phyloP scores from a whole-genome alignment of 495 filamentous ascomycete species.

The Penicillium egyptiacum region DNA sequence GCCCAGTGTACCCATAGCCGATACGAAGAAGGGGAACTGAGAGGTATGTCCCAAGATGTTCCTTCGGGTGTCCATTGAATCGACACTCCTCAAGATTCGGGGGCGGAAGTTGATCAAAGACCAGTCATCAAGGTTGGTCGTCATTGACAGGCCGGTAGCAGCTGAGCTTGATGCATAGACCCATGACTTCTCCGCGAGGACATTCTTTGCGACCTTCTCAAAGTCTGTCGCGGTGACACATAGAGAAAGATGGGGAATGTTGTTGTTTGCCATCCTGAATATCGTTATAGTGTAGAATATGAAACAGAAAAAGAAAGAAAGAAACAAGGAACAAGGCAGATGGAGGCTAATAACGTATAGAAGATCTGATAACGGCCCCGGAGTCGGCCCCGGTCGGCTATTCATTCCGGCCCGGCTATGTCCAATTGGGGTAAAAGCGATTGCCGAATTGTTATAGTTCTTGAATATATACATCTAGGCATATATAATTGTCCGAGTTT shows the following conservation, averaged over 20 bases:
- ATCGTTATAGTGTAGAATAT: not conserved
- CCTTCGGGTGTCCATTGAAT: slow-evolving; percentile 18
- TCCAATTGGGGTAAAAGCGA: slow-evolving; percentile 1
- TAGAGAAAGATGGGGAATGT: slow-evolving; percentile 9
- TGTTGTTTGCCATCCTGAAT: slow-evolving; percentile 7
- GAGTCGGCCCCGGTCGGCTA: slow-evolving; percentile 2
- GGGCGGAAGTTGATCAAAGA: slow-evolving; percentile 26
- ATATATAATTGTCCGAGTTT: not conserved
- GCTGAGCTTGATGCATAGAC: slow-evolving; percentile 27
- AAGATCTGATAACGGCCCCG: slow-evolving; percentile 9
- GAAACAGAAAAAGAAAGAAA: not conserved
- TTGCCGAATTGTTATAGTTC: not conserved
- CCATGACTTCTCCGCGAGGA: slow-evolving; percentile 25
- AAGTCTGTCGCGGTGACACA: slow-evolving; percentile 22
- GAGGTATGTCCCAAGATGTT: slow-evolving; percentile 15
- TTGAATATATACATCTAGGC: not conserved
- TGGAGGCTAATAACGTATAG: not conserved
- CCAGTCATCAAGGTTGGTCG: slow-evolving; percentile 26
- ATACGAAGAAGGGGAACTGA: slow-evolving; percentile 22
- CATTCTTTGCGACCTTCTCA: slow-evolving; percentile 19
- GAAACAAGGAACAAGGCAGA: not conserved
- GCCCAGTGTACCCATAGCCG: slow-evolving; percentile 24
- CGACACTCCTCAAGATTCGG: slow-evolving; percentile 24
- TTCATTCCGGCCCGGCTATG: not conserved
- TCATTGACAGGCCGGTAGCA: slow-evolving; percentile 19